A percentile compares a stretch with the other conserved stretches of the same genome.
phyloP scores from a whole-genome alignment of 345 rosid species.

The Gossypium rotundifolium region DNA sequence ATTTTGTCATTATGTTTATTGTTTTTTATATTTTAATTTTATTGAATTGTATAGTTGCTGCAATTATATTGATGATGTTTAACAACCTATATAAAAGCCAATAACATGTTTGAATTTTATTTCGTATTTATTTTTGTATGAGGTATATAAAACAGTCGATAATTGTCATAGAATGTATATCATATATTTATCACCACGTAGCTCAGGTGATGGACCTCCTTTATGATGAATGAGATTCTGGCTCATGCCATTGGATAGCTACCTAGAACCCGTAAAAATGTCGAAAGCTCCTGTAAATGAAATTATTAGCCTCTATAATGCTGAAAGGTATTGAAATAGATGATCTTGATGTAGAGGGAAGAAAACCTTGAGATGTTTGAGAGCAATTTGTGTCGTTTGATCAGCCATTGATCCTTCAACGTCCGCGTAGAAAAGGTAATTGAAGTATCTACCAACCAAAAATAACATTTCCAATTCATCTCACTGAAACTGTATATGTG shows the following conservation, averaged over 20 bases:
- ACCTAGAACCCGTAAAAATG: not conserved
- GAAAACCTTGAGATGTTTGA: constrained; percentile 68
- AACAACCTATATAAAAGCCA: too few species aligned
- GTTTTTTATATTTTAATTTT: too few species aligned
- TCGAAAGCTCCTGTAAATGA: not conserved
- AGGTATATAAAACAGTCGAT: too few species aligned
- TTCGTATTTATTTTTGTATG: too few species aligned
- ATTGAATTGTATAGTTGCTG: too few species aligned
- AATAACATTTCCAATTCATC: not conserved
- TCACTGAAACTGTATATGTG: not conserved
- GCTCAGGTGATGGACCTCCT: too few species aligned
- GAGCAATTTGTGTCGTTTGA: constrained; percentile 80
- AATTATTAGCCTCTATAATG: not conserved
- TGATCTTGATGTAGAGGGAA: not conserved
- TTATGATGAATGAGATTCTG: too few species aligned
- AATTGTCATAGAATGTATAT: too few species aligned
- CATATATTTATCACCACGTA: too few species aligned
- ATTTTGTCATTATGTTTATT: too few species aligned
- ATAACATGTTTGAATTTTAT: too few species aligned
- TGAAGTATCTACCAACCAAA: constrained; percentile 46
- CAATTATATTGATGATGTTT: too few species aligned
- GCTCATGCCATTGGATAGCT: not conserved
- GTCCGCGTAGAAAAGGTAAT: constrained; percentile 88
- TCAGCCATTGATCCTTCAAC: constrained; percentile 97
- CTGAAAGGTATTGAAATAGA: not conserved